A percentile compares a stretch with the other conserved stretches of the same genome.
Conservation (phyloP, 768 basidiomycete genomes). For the Hericium rajendrae region DNA sequence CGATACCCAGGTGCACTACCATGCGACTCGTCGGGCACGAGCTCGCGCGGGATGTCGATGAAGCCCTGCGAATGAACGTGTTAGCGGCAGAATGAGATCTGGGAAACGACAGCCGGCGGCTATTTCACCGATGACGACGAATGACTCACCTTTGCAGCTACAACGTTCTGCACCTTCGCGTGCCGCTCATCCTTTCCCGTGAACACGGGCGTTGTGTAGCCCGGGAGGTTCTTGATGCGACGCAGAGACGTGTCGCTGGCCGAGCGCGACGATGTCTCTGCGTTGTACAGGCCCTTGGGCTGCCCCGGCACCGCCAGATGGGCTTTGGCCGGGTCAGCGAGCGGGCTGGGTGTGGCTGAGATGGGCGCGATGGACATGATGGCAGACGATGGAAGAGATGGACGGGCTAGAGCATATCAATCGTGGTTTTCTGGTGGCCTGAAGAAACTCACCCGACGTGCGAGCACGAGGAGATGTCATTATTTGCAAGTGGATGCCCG, state of each 20-base stretch:
- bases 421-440: no score
- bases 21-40: constrained; percentile 81
- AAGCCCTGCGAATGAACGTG: constrained; percentile 53
- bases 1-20: constrained; percentile 85
- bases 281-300: constrained; percentile 5
- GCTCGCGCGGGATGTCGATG: constrained; percentile 80
- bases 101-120: no score
- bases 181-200: constrained; percentile 87
- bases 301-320: constrained; percentile 4
- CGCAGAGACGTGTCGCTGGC: constrained; percentile 28
- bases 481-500: no score
- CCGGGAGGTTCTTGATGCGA: constrained; percentile 69
- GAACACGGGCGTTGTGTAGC: constrained; percentile 89
- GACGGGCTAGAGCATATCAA: no score
- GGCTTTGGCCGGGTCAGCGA: constrained; percentile 7
- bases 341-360: not conserved
- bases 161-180: constrained; percentile 64
- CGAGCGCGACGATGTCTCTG: not conserved
- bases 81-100: no score
- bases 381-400: no score
- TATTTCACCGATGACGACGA: constrained; percentile 1
- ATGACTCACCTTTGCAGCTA: constrained; percentile 56
- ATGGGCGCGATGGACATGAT: no score
- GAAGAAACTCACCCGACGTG: no score
- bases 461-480: no score